Percentiles rank a stretch among this genome's conserved stretches.
phyloP scores from a whole-genome alignment of 2,329 filamentous ascomycete species.

The Pestalotiopsis sp. region DNA sequence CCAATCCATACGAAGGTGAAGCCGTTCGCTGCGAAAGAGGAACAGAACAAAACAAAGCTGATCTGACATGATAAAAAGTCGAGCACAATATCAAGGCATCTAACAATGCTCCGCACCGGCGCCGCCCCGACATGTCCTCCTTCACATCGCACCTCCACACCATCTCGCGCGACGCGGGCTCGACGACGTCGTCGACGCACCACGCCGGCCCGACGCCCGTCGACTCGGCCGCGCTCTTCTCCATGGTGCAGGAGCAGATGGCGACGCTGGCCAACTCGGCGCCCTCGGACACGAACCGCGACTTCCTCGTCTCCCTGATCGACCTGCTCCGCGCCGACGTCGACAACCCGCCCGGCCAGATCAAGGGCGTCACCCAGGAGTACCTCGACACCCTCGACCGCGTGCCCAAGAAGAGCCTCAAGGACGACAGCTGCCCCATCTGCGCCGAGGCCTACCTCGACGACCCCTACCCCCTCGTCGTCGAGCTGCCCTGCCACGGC shows the following conservation, averaged over 20 bases:
- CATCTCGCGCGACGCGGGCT: slow-evolving; percentile 10
- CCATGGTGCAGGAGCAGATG: slow-evolving; percentile 62
- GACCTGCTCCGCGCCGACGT: slow-evolving; percentile 52
- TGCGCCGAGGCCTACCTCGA: slow-evolving; percentile 65
- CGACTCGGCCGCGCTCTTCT: slow-evolving; percentile 60
- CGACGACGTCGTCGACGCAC: slow-evolving; percentile 30
- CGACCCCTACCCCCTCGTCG: slow-evolving; percentile 65
- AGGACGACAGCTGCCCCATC: slow-evolving; percentile 63
- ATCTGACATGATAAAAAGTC: slow-evolving; percentile 42
- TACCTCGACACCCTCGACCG: slow-evolving; percentile 64
- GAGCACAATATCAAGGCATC: slow-evolving; percentile 64
- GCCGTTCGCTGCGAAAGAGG: background rate
- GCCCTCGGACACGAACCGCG: slow-evolving; percentile 50
- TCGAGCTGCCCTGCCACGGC: slow-evolving; percentile 61
- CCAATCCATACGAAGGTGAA: slow-evolving; percentile 37
- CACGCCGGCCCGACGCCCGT: slow-evolving; percentile 63
- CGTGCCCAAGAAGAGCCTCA: slow-evolving; percentile 54
- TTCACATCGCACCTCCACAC: slow-evolving; percentile 14
- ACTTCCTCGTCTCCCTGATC: slow-evolving; percentile 55
- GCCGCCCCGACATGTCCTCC: slow-evolving; percentile 60
- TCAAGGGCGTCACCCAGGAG: slow-evolving; percentile 60
- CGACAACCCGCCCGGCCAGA: slow-evolving; percentile 51
- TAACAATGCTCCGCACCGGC: slow-evolving; percentile 40
- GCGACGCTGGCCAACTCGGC: slow-evolving; percentile 51
- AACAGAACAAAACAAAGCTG: background rate